A percentile compares a stretch with the other conserved stretches of the same genome.
Conservation (phyloP, 1,284 basidiomycete species). For the Leccinum idahoense region DNA sequence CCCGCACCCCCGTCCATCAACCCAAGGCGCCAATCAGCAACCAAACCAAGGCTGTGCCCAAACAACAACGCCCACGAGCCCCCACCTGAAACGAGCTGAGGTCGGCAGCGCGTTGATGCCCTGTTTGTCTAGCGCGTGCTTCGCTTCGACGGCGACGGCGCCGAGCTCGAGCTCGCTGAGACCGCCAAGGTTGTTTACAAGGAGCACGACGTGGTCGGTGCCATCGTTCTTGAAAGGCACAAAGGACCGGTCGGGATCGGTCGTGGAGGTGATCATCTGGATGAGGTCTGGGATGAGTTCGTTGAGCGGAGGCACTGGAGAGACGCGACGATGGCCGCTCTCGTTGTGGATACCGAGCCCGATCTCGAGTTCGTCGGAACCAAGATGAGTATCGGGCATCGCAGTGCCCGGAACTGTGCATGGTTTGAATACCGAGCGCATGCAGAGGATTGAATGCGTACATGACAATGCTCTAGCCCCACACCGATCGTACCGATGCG, state of each 20-base stretch:
- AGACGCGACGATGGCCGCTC: slow-evolving; percentile 68
- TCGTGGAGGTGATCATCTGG: slow-evolving; percentile 66
- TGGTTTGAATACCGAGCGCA: not conserved
- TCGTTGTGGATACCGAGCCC: slow-evolving; percentile 95
- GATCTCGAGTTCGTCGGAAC: slow-evolving; percentile 71
- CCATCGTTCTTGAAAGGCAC: slow-evolving; percentile 70
- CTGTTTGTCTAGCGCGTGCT: slow-evolving; percentile 48
- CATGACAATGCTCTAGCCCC: slow-evolving; percentile 91
- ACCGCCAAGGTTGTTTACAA: slow-evolving; percentile 82
- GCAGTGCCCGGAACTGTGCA: slow-evolving; percentile 75
- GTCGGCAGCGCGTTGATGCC: too few species aligned
- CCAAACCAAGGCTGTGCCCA: too few species aligned
- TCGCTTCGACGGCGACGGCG: slow-evolving; percentile 62
- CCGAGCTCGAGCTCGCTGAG: slow-evolving; percentile 83
- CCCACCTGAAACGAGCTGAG: too few species aligned
- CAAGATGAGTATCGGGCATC: slow-evolving; percentile 49
- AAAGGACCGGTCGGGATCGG: slow-evolving; percentile 80
- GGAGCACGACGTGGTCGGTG: slow-evolving; percentile 60
- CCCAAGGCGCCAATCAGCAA: too few species aligned
- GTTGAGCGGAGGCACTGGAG: slow-evolving; percentile 64
- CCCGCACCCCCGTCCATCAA: too few species aligned
- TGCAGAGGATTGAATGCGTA: slow-evolving; percentile 26
- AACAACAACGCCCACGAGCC: too few species aligned
- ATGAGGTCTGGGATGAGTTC: slow-evolving; percentile 59
- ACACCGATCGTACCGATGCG: slow-evolving; percentile 81